A percentile compares a stretch with the other conserved stretches of the same genome.
phyloP scores from a whole-genome alignment of 208 protist genomes.

The Crithidia mellificae region DNA sequence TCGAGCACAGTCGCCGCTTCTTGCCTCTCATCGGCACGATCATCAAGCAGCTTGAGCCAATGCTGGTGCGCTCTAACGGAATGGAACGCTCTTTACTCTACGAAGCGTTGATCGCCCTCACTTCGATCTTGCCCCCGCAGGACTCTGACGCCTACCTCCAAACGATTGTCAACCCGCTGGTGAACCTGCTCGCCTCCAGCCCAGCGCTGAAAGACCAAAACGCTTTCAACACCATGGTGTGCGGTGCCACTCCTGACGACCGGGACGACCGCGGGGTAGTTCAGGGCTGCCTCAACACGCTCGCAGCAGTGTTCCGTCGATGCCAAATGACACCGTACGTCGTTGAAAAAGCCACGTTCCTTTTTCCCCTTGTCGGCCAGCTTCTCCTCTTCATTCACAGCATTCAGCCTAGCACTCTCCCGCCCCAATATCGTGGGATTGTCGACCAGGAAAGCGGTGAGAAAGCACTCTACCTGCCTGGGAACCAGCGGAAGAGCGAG shows the following conservation, averaged over 20 bases:
- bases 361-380: constrained; percentile 41
- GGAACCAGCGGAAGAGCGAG: constrained; percentile 40
- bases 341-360: constrained; percentile 36
- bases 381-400: constrained; percentile 58
- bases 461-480: constrained; percentile 52
- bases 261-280: constrained; percentile 40
- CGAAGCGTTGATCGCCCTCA: constrained; percentile 68
- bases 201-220: constrained; percentile 36
- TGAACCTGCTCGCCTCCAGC: constrained; percentile 38
- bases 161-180: constrained; percentile 61
- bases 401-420: constrained; percentile 49
- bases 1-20: constrained; percentile 32
- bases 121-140: constrained; percentile 35
- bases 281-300: constrained; percentile 43
- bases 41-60: constrained; percentile 44
- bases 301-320: constrained; percentile 69
- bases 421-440: constrained; percentile 39
- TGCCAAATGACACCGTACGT: constrained; percentile 61
- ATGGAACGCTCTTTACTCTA: constrained; percentile 64
- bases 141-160: constrained; percentile 56
- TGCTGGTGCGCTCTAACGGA: constrained; percentile 42
- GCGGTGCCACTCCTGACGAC: constrained; percentile 22
- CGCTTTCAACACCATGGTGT: constrained; percentile 64
- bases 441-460: constrained; percentile 42
- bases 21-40: constrained; percentile 22